Conservation (phyloP, 176 grass and related monocot species). For the Puccinellia tenuiflora region DNA sequence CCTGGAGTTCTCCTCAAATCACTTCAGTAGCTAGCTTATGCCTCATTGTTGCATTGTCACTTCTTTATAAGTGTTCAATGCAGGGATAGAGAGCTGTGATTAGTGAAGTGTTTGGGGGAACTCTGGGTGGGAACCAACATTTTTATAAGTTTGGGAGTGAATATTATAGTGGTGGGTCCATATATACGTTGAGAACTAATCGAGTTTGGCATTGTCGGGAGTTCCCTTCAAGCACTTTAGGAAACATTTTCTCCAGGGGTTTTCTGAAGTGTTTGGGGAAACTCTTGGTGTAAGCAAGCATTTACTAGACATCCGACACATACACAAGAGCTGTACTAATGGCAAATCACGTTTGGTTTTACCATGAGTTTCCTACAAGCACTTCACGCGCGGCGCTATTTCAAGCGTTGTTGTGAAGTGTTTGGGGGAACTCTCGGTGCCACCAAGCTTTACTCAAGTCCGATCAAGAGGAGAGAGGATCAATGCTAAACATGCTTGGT, state of each 20-base stretch:
- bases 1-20: conserved; percentile 33
- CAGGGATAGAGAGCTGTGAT: no score
- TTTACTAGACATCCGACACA: background rate
- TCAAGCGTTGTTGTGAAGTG: background rate
- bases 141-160: no score
- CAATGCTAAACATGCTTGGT: background rate
- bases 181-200: background rate
- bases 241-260: fast-evolving
- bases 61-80: no score
- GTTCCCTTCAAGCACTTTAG: conserved; percentile 55
- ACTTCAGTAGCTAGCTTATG: conserved; percentile 25
- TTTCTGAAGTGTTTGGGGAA: conserved; percentile 52
- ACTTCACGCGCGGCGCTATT: conserved; percentile 7
- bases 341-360: background rate
- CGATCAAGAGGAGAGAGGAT: background rate
- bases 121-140: no score
- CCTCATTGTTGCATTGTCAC: background rate
- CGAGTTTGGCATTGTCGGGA: conserved; percentile 23
- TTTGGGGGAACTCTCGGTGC: background rate
- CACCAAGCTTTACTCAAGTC: background rate
- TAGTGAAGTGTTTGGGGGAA: no score
- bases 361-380: conserved; percentile 28
- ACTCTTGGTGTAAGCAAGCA: conserved; percentile 23
- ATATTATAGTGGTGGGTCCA: background rate
- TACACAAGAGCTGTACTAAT: background rate